These are phyloP conservation scores for Arthrobotrys sinensis DNA, from an alignment of 2,329 filamentous ascomycete species.

Conservation along the genomic window DNA sequence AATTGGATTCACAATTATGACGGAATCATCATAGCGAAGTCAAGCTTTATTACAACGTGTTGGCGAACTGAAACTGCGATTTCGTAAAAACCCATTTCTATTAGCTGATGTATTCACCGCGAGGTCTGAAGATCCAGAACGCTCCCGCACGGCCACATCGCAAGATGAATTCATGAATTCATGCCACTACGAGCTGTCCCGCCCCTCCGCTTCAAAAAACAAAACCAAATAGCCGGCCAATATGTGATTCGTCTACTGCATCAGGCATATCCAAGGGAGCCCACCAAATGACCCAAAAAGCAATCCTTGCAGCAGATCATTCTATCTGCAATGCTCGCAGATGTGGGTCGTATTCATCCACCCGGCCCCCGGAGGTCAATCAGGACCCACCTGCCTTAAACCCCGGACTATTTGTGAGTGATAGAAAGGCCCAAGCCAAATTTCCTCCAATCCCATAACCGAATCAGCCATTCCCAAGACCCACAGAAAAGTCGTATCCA, in stretches of 20 bases:
- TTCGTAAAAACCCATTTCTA: background rate
- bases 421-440: conserved; percentile 27
- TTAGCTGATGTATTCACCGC: background rate
- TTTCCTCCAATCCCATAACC: conserved; percentile 49
- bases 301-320: conserved; percentile 52
- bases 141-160: conserved; percentile 2
- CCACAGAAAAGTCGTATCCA: conserved; percentile 27
- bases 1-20: conserved; percentile 27
- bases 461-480: conserved; percentile 12
- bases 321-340: conserved; percentile 3
- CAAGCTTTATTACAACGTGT: background rate
- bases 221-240: conserved; percentile 30
- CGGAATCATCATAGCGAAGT: conserved; percentile 13
- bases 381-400: conserved; percentile 22
- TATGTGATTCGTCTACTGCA: conserved; percentile 49
- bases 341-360: conserved; percentile 34
- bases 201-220: conserved; percentile 27
- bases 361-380: conserved; percentile 21
- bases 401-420: conserved; percentile 45
- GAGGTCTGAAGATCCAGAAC: background rate
- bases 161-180: background rate
- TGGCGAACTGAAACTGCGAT: background rate
- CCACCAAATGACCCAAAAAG: conserved; percentile 20
- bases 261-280: conserved; percentile 34
- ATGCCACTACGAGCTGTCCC: conserved; percentile 22